Evolutionary conservation across 257 asterid genomes (phyloP).

Genomic region (Petrea volubilis): DNA sequence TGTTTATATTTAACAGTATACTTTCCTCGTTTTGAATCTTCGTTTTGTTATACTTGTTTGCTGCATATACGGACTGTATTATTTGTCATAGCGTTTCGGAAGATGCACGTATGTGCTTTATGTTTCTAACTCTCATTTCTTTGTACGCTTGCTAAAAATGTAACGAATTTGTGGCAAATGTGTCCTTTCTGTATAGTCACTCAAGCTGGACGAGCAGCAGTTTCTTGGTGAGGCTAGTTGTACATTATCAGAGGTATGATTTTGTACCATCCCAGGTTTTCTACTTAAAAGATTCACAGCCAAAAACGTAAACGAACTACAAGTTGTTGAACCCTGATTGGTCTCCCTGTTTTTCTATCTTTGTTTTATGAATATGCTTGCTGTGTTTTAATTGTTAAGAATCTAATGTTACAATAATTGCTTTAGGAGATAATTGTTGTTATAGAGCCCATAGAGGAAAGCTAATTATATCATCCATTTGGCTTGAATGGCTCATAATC

Average conservation of each 20-base stretch:
- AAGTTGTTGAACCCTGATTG: constrained; percentile 11
- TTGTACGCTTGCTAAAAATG: constrained; percentile 1
- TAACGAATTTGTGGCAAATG: background rate
- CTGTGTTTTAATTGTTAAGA: constrained; percentile 7
- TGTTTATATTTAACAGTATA: background rate
- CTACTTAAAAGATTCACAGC: constrained; percentile 9
- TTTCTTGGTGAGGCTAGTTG: constrained; percentile 96
- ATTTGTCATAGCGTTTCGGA: constrained; percentile 12
- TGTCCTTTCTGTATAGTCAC: constrained; percentile 35
- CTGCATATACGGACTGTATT: background rate
- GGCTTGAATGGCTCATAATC: constrained; percentile 18
- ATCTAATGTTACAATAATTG: background rate
- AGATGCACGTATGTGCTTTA: constrained; percentile 24
- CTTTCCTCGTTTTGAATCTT: background rate
- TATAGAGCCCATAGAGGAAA: background rate
- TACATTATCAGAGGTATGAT: constrained; percentile 76
- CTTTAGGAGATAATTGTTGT: constrained; percentile 19
- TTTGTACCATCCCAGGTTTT: constrained; percentile 20
- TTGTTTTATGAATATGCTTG: constrained; percentile 6
- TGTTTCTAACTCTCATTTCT: constrained; percentile 6
- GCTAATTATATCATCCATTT: constrained; percentile 14
- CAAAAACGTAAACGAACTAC: background rate
- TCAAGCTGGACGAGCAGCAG: constrained; percentile 93
- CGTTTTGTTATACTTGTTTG: background rate
- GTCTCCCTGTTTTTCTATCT: constrained; percentile 4